Evolutionary conservation across 2,329 filamentous ascomycete species (phyloP), one percentile per base, ranked within the genome.

Genomic region (Aspergillus chevalieri): DNA sequence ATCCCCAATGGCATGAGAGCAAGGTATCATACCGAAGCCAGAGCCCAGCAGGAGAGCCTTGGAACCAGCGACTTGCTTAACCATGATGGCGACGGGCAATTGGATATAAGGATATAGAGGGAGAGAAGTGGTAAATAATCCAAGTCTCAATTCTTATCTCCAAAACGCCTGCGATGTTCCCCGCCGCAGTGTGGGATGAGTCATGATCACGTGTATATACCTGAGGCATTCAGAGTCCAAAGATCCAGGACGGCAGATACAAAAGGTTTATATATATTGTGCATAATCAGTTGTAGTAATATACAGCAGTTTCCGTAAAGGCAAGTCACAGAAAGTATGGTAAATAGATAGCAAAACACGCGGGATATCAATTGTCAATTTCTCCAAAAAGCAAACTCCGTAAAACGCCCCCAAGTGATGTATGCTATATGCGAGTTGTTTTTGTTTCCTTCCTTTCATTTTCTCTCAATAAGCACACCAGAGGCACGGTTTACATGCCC

Each of bases 21-120:
- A 38, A 48, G 47, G 44, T 19, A 41, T 46, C 61, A 24, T 62
- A 69, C 66, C 66, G 56, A 69, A 69, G 50, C 66, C 66, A 43
- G 66, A 69, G 47, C 66, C 66, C 56, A 69, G 53, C 38, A 69
- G 60, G 36, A 69, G 66, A 53, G 66, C 66, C 59, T 69, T 69
- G 44, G 64, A 68, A 58, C 66, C 66, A 57, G 66, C 64, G 44
- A 69, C 52, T 60, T 63, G 57, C 51, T 65, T 65, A 51, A 57
- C 60, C 66, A 69, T 69, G 52, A 54, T 68, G 64, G 57, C n/a
- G 44, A 49, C 52, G 26, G 26, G 26, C 26, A 30, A 30, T 30
- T 30, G 9, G 8, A 39, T 41, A 50, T 52, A 46, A 47, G 47
- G 51, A 54, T 54, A 30, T 30, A 30, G 26, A 30, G 9, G 10